Percentiles rank a stretch among this genome's conserved stretches.
Conservation (phyloP, 1,284 basidiomycete genomes). For the Sporisorium scitamineum region DNA sequence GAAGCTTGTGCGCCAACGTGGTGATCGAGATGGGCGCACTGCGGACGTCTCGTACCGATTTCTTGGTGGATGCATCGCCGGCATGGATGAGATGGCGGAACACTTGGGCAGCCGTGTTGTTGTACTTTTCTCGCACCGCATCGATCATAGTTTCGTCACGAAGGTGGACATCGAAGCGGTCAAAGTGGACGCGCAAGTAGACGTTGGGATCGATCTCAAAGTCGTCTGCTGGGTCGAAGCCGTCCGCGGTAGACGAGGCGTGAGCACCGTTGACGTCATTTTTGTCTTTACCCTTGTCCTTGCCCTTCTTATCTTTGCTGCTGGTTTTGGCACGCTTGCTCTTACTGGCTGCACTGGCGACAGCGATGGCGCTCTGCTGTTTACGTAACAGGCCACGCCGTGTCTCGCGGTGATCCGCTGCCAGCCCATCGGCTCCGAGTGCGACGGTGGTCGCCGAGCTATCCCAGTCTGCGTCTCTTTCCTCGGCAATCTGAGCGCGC, state of each 20-base stretch:
- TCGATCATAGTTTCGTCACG: conserved; percentile 76
- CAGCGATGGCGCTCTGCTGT: conserved; percentile 36
- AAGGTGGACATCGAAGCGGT: conserved; percentile 87
- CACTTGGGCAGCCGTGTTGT: conserved; percentile 59
- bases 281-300: conserved; percentile 28
- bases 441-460: conserved; percentile 16
- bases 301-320: conserved; percentile 41
- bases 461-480: conserved; percentile 66
- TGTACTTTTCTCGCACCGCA: conserved; percentile 62
- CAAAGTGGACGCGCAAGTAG: conserved; percentile 86
- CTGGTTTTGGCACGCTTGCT: conserved; percentile 40
- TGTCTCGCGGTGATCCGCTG: conserved; percentile 29
- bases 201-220: conserved; percentile 70
- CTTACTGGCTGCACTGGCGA: conserved; percentile 38
- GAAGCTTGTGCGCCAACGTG: conserved; percentile 70
- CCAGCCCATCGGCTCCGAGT: conserved; percentile 33
- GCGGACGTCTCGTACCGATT: conserved; percentile 42
- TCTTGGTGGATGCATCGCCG: conserved; percentile 73
- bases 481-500: conserved; percentile 65
- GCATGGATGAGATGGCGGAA: conserved; percentile 59
- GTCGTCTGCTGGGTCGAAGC: conserved; percentile 42
- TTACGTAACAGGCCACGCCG: conserved; percentile 56
- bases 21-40: conserved; percentile 61
- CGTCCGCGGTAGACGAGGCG: conserved; percentile 13
- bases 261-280: conserved; percentile 40